phyloP scores from a whole-genome alignment of 192 early-diverging fungal species.

The Podila minutissima region DNA sequence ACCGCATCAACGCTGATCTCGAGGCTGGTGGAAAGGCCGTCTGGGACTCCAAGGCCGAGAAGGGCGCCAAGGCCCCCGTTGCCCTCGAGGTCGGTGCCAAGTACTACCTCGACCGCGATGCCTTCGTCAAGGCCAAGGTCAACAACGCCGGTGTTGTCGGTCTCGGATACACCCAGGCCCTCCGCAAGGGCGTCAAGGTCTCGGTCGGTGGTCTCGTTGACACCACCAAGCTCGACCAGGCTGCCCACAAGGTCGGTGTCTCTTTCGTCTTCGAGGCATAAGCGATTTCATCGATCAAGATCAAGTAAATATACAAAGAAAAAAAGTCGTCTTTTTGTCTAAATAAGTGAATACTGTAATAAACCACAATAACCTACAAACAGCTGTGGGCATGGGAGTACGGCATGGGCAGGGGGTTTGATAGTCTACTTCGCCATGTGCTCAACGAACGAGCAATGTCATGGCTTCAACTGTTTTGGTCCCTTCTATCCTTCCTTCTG shows the following conservation, averaged over 20 bases:
- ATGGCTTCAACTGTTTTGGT: too few species aligned
- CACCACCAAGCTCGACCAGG: conserved; percentile 92
- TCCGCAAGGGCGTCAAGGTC: conserved; percentile 95
- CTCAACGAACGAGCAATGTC: too few species aligned
- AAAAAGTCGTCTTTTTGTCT: too few species aligned
- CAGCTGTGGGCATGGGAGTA: too few species aligned
- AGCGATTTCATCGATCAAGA: conserved; percentile 16
- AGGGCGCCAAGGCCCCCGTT: conserved; percentile 72
- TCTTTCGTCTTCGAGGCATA: conserved; percentile 92
- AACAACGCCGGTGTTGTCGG: conserved; percentile 88
- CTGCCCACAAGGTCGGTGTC: conserved; percentile 95
- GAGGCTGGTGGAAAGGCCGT: conserved; percentile 96
- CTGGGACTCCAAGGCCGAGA: conserved; percentile 81
- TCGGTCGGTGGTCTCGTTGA: conserved; percentile 93
- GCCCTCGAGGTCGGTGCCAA: conserved; percentile 95
- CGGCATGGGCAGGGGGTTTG: too few species aligned
- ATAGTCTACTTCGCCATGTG: too few species aligned
- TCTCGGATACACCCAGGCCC: conserved; percentile 91
- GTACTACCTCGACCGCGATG: conserved; percentile 87
- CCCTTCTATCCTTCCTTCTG: too few species aligned
- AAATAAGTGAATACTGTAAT: too few species aligned
- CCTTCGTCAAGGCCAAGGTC: conserved; percentile 92
- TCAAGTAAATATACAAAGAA: neutral
- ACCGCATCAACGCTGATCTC: conserved; percentile 89
- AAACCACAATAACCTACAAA: too few species aligned